A percentile compares a stretch with the other conserved stretches of the same genome.
Evolutionary conservation across 2,329 filamentous ascomycete species (phyloP).

Genomic region (Fusarium multiceps): DNA sequence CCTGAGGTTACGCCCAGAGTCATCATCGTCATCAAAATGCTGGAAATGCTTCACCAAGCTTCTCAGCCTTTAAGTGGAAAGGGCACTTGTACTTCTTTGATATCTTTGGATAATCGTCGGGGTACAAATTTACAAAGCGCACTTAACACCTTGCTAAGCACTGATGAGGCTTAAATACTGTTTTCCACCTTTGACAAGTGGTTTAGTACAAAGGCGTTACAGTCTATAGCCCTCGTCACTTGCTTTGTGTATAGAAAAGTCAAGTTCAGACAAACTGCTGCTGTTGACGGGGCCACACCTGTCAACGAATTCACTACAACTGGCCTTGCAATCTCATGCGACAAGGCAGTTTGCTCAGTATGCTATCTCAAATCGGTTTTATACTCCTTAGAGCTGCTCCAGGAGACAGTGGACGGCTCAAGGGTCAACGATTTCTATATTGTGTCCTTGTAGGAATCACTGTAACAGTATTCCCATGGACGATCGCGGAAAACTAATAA

Average conservation of each 20-base stretch:
- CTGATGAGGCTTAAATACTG: background rate
- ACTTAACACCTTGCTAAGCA: background rate
- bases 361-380: background rate
- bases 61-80: background rate
- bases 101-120: background rate
- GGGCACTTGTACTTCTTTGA: background rate
- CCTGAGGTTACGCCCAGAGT: background rate
- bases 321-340: background rate
- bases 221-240: background rate
- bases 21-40: background rate
- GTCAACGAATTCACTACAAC: background rate
- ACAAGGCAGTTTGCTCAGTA: background rate
- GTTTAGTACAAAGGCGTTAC: background rate
- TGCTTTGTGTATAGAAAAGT: background rate
- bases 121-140: background rate
- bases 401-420: background rate
- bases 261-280: slow-evolving; percentile 1
- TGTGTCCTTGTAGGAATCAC: background rate
- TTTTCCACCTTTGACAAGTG: slow-evolving; percentile 1
- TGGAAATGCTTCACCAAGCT: background rate
- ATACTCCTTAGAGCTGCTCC: background rate
- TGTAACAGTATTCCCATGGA: background rate
- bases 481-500: background rate
- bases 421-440: background rate
- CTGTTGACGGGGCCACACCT: background rate